Evolutionary conservation across 208 protist species (phyloP), one percentile per base, ranked within the genome.

Genomic region (Leishmania guyanensis): DNA sequence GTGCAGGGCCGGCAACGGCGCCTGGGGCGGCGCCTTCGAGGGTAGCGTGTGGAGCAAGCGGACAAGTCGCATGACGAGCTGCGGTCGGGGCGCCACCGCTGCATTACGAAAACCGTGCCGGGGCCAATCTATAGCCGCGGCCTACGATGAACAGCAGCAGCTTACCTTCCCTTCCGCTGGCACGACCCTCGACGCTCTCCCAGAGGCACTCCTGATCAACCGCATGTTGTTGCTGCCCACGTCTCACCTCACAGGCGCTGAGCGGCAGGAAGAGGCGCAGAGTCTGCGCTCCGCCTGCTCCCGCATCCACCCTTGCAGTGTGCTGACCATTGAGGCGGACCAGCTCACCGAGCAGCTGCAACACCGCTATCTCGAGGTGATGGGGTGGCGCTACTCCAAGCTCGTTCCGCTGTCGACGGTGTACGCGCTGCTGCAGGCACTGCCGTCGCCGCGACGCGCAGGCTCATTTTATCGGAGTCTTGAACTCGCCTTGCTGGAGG

Each of bases 391-490:
- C 48, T 86, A 89, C 33, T 85, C 83, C 4, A 84, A 91, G 68
- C 85, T 93, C n/a, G 88, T 96, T 48, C 88, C 93, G 5, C 82
- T 96, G 51, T 62, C 84, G 46, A 79, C 77, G 26, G 91, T 94
- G 79, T 80, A 80, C 48, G 69, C 80, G 29, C 80, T 89, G 46
- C 79, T 96, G 78, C 70, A 51, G 12, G 75, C 82, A 26, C 87
- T 96, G 76, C 69, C 85, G 51, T 79, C 80, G 26, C 93, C 93
- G 26, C 88, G 89, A 60, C 88, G 92, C 33, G 83, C 89, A 33
- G 93, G 93, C n/a, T 88, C 89, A 0, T 74, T 96, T 39, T 92
- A 95, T 73, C 85, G 90, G 60, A 88, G 87, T 78, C 71, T 96
- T 60, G 90, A 96, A 60, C 76, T 75, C 26, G 79, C 85, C 29